Base-by-base conservation (phyloP, 371 early-diverging fungal species). In the Haplosporangium sp. region DNA sequence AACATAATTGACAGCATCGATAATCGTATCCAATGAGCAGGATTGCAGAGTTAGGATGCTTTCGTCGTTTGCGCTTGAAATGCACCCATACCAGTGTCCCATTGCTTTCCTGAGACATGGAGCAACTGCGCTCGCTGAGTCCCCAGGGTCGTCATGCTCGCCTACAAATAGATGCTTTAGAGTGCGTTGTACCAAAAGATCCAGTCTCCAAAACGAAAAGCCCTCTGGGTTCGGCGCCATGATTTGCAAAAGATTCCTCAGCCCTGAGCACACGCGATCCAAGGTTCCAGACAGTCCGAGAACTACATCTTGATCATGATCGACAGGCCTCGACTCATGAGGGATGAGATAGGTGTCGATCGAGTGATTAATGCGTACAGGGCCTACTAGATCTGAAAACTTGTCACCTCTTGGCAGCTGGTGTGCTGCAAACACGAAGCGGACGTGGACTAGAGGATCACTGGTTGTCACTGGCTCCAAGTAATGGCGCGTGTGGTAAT, bases 271-370 rank as follows among this genome's bases (percentile, higher is more conserved):
- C 11, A 70, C 63, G 5, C 67, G 71, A 20, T 48, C 56, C 48
- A 63, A 23, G 0, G 77, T 55, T 9, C 77, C 77, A 0, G 71
- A 54, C 13, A 76, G 16, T 1, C 77, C 71, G 4, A 76, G 41
- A 8, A 76, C 67, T 41, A 76, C 61, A 36, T 76, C 77, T 1
- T 62, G 56, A 29, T 76, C 59, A 5, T 54, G 55, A 14, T 63
- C 59, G 2, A 55, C 53, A 8, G 20, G 47, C 11, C 3, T 52
- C 5, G 62, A 57, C 41, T 76, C 77, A 21, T 70, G 64, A 14
- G 77, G 77, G 37, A 76, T 71, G 57, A 76, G 12, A 37, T 67
- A 76, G 9, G 71, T 70, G 41, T 76, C 77, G 50, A 76, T 48
- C 59, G 47, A 20, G 53, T 55, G 55, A 1, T 40, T 20, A 4